These are phyloP conservation scores for Setaria italica DNA, from an alignment of 202 grass and related monocot species.

Conservation along the genomic window DNA sequence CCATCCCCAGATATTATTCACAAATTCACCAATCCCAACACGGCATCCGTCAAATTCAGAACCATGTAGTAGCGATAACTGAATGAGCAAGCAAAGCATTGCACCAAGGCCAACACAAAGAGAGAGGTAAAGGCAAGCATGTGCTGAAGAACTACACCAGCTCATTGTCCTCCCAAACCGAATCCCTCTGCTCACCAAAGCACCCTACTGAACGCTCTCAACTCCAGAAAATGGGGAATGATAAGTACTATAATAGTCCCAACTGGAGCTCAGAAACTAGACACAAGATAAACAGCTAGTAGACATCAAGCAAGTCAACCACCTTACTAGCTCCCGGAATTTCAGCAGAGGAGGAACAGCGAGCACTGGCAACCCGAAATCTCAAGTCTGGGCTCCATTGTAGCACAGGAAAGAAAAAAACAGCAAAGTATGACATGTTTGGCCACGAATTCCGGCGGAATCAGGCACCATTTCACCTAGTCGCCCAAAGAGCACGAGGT, in stretches of 20 bases:
- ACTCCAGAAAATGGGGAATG: conserved; percentile 9
- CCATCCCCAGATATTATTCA: neutral
- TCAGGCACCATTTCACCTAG: neutral
- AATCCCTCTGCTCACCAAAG: neutral
- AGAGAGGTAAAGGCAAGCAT: neutral
- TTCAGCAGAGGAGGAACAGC: neutral
- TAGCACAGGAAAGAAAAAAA: neutral
- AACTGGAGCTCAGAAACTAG: neutral
- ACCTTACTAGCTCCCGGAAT: conserved; percentile 5
- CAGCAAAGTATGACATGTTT: neutral
- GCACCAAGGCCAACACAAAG: neutral
- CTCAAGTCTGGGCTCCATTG: neutral
- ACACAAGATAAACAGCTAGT: neutral
- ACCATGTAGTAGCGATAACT: neutral
- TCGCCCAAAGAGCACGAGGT: neutral
- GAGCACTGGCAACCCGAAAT: neutral
- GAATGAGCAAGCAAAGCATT: conserved; percentile 15
- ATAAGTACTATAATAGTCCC: neutral
- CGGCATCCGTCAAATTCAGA: neutral
- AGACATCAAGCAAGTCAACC: neutral
- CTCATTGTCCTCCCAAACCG: neutral
- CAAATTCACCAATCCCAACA: neutral
- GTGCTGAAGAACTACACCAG: neutral
- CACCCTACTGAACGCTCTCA: neutral
- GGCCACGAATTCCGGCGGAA: conserved; percentile 28